Evolutionary conservation across 768 basidiomycete species (phyloP), one percentile per base, ranked within the genome.

Genomic region (Kwoniella sp.): DNA sequence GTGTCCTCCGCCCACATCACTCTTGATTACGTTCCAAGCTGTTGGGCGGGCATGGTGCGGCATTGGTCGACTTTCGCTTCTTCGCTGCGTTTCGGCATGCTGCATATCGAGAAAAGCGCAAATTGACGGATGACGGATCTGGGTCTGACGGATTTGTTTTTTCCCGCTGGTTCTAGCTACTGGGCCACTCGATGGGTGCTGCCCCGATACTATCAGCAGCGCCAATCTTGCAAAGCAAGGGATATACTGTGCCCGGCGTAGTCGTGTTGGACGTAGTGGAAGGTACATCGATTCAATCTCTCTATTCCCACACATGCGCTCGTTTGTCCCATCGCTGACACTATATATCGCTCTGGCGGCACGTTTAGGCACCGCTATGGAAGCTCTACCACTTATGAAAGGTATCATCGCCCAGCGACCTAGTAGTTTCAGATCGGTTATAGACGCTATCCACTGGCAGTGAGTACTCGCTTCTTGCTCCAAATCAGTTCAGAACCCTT

Each of bases 151-250:
- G n/a, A n/a, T n/a, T n/a, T n/a, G n/a, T n/a, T n/a, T n/a, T n/a
- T n/a, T n/a, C n/a, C n/a, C 5, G 13, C 33, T 13, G 13, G 29
- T 17, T 30, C 2, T 24, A 79, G 89, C 85, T 96, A 7, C 84
- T 96, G 9, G 96, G 96, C 0, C 96, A 99, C 76, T 94, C 91
- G 63, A 95, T 99, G 89, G 96, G 96, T 15, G 95, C 94, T 25
- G 88, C 93, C 0, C 93, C 96, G 2, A 85, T 91, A 22, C 86
- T 89, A 8, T 85, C 87, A 4, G 84, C 88, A 1, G 87, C 86
- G 64, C 86, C 90, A 1, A 75, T 80, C 19, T 82, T 99, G 1
- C 85, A 90, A 58, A 84, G 86, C 48, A 82, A 81, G 24, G 86
- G 87, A 52, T 95, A 91, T 69, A 84, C 83, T 15, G 82, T 97